Evolutionary conservation across 768 basidiomycete genomes (phyloP).

Genomic region (Auricularia sp.): DNA sequence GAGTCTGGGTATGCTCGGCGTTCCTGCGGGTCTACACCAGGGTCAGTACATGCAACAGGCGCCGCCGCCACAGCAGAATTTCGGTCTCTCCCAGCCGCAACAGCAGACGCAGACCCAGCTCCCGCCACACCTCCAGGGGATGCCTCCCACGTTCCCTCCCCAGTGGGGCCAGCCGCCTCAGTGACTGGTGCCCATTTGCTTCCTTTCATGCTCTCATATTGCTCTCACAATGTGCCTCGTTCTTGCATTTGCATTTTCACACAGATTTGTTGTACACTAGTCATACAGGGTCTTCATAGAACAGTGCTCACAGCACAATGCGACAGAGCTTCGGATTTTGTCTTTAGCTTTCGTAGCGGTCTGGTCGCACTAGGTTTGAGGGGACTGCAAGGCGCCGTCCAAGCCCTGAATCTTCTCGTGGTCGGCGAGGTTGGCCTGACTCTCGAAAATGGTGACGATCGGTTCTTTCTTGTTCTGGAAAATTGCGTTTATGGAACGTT

Average conservation of each 20-base stretch:
- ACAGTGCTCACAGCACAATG: background rate
- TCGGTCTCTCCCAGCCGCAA: conserved; percentile 10
- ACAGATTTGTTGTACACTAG: conserved; percentile 1
- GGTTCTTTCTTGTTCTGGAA: conserved; percentile 65
- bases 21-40: conserved; percentile 16
- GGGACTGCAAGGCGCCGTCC: conserved; percentile 45
- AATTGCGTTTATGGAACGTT: background rate
- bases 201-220: background rate
- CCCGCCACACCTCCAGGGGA: conserved; percentile 12
- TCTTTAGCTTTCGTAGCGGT: background rate
- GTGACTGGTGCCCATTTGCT: background rate
- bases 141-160: conserved; percentile 20
- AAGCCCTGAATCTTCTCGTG: conserved; percentile 81
- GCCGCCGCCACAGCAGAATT: conserved; percentile 11
- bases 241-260: background rate
- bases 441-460: conserved; percentile 78
- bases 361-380: conserved; percentile 25
- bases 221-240: background rate
- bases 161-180: background rate
- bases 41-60: conserved; percentile 18
- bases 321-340: background rate
- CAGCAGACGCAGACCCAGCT: conserved; percentile 19
- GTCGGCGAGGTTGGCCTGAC: conserved; percentile 79
- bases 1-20: conserved; percentile 9
- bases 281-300: background rate